Evolutionary conservation across 257 asterid species (phyloP).

Genomic region (Solanum pennellii): DNA sequence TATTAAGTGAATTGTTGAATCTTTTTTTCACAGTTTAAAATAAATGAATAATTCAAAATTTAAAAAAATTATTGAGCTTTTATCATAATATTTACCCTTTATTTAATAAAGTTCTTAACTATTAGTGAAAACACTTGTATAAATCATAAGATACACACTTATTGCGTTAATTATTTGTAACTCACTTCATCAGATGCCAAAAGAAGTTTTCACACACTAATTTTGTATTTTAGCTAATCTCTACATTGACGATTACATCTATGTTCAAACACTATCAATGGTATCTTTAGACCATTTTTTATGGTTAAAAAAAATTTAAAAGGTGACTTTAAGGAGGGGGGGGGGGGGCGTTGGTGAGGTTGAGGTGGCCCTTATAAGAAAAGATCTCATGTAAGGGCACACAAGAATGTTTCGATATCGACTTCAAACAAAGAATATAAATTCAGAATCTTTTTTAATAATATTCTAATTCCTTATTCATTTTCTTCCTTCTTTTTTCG

Average conservation of each 20-base stretch:
- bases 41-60: no score
- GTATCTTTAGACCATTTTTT: no score
- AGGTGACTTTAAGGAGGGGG: background rate
- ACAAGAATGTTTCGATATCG: constrained; percentile 20
- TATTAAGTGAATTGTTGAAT: no score
- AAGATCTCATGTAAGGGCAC: background rate
- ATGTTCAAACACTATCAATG: background rate
- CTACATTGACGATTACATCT: background rate
- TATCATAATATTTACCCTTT: no score
- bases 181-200: background rate
- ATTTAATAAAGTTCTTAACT: no score
- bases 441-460: no score
- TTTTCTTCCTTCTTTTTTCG: no score
- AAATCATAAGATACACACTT: background rate
- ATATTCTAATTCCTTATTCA: background rate
- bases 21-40: no score
- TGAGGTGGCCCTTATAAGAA: no score
- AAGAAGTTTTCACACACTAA: background rate
- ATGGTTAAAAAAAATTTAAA: background rate
- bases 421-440: background rate
- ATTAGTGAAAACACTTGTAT: background rate
- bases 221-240: background rate
- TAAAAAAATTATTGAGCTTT: background rate
- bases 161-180: background rate
- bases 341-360: background rate